Conservation (phyloP, 495 filamentous ascomycete genomes). For the Cairneyella variabilis region DNA sequence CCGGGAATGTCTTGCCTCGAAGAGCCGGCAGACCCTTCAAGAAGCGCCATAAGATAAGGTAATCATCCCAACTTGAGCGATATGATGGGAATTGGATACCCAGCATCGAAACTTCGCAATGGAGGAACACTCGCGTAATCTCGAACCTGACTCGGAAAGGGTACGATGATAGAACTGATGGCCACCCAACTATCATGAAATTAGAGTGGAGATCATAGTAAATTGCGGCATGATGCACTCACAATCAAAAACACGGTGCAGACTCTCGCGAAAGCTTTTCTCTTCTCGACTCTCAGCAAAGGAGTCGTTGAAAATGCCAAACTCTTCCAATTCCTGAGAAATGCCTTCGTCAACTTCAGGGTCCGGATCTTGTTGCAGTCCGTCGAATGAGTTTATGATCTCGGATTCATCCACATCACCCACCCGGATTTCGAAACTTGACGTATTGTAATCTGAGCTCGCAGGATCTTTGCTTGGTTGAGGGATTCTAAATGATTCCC, state of each 20-base stretch:
- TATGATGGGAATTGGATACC: conserved; percentile 6
- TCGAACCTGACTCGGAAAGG: conserved; percentile 17
- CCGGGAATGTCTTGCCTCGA: conserved; percentile 14
- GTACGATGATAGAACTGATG: too few species aligned
- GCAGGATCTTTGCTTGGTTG: background rate
- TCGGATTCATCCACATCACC: background rate
- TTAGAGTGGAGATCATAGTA: too few species aligned
- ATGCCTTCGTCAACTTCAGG: too few species aligned
- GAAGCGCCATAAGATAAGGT: conserved; percentile 17
- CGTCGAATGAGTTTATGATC: too few species aligned
- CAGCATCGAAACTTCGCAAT: conserved; percentile 10
- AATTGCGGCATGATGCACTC: too few species aligned
- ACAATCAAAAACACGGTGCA: too few species aligned
- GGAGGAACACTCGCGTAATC: conserved; percentile 19
- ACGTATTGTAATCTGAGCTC: conserved; percentile 13
- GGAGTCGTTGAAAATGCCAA: too few species aligned
- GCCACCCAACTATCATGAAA: too few species aligned
- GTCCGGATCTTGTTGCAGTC: too few species aligned
- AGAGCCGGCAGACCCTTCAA: conserved; percentile 10
- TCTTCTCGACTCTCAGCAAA: too few species aligned
- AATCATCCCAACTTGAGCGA: conserved; percentile 3
- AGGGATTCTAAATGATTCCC: background rate
- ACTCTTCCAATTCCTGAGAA: too few species aligned
- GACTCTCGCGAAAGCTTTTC: too few species aligned
- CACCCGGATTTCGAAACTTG: conserved; percentile 12